A percentile compares a stretch with the other conserved stretches of the same genome.
Evolutionary conservation across 1,284 basidiomycete species (phyloP).

Genomic region (Ganoderma lingzhi): DNA sequence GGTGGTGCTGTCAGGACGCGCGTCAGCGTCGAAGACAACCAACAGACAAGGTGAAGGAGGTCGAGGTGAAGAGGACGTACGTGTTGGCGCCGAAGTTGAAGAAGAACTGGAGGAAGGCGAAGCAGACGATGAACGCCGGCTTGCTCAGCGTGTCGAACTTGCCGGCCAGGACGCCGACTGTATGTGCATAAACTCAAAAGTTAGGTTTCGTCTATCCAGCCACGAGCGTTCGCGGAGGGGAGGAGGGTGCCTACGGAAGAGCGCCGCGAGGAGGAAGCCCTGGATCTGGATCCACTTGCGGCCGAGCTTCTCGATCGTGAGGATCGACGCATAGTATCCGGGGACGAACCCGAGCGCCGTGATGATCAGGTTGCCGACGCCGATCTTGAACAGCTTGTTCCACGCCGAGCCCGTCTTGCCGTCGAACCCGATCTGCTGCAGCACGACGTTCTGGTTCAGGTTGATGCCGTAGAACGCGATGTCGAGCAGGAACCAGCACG

Average conservation of each 20-base stretch:
- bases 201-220: neutral
- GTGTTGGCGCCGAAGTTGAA: constrained; percentile 91
- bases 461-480: constrained; percentile 82
- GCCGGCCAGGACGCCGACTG: constrained; percentile 71
- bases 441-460: constrained; percentile 79
- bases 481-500: constrained; percentile 66
- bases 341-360: constrained; percentile 80
- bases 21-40: too few species aligned
- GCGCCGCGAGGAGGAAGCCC: constrained; percentile 76
- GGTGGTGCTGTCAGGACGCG: constrained; percentile 51
- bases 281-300: constrained; percentile 82
- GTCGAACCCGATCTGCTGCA: constrained; percentile 72
- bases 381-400: constrained; percentile 69
- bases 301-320: constrained; percentile 77
- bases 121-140: constrained; percentile 75
- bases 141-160: constrained; percentile 69
- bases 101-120: constrained; percentile 76
- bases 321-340: constrained; percentile 75
- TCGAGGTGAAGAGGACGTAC: constrained; percentile 43
- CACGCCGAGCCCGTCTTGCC: constrained; percentile 64
- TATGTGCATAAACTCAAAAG: too few species aligned
- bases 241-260: constrained; percentile 61
- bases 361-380: constrained; percentile 74
- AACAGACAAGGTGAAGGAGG: too few species aligned
- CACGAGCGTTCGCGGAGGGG: neutral